phyloP scores from a whole-genome alignment of 495 filamentous ascomycete species.

The Chlorociboria aeruginascens region DNA sequence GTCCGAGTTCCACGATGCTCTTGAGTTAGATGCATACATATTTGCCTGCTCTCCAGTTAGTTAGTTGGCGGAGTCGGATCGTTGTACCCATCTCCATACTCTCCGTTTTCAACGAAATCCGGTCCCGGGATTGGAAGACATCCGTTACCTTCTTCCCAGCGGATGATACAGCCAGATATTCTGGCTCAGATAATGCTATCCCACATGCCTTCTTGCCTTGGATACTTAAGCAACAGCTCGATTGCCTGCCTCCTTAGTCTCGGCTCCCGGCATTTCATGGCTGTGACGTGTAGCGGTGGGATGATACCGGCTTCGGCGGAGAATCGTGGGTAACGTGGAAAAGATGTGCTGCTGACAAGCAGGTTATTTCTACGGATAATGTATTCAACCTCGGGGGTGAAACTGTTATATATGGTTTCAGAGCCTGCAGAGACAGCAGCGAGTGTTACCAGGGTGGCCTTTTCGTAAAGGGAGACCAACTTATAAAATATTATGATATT shows the following conservation, averaged over 20 bases:
- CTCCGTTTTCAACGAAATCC: slow-evolving; percentile 28
- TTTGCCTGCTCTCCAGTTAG: not conserved
- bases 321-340: slow-evolving; percentile 9
- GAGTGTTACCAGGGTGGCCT: slow-evolving; percentile 2
- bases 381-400: slow-evolving; percentile 12
- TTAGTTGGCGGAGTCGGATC: slow-evolving; percentile 1
- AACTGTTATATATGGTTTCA: slow-evolving; percentile 16
- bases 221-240: slow-evolving; percentile 23
- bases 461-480: slow-evolving; percentile 14
- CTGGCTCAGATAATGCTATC: slow-evolving; percentile 19
- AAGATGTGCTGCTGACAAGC: not conserved
- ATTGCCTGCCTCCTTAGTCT: slow-evolving; percentile 30
- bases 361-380: slow-evolving; percentile 8
- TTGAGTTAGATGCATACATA: not conserved
- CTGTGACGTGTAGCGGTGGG: slow-evolving; percentile 25
- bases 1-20: not conserved
- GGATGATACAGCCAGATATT: slow-evolving; percentile 11
- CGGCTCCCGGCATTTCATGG: slow-evolving; percentile 33
- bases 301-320: slow-evolving; percentile 49
- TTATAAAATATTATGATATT: too few relatives aligned
- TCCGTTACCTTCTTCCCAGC: slow-evolving; percentile 30
- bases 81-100: slow-evolving; percentile 46
- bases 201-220: slow-evolving; percentile 39
- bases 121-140: slow-evolving; percentile 42
- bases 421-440: not conserved